Percentiles rank a stretch among this genome's conserved stretches.
Conservation (phyloP, 2,329 filamentous ascomycete genomes). For the Beauveria varroae region DNA sequence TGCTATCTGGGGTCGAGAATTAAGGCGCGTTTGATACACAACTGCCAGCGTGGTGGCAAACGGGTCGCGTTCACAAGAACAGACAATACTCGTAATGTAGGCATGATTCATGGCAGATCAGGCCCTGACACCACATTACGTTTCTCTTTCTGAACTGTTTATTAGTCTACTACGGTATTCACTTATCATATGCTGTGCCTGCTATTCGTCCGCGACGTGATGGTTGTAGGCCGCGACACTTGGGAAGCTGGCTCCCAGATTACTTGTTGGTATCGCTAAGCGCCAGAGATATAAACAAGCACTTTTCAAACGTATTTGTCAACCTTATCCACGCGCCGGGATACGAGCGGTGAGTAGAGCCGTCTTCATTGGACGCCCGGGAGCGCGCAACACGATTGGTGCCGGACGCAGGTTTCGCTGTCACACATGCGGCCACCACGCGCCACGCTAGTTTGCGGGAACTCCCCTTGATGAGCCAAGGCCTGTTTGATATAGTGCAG, state of each 20-base stretch:
- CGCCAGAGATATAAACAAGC: background rate
- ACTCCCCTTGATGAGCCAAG: no score
- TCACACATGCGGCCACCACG: background rate
- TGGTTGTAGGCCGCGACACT: no score
- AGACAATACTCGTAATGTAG: background rate
- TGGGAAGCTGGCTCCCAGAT: background rate
- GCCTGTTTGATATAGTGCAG: no score
- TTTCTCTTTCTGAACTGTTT: no score
- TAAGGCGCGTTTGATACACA: no score
- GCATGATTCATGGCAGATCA: background rate
- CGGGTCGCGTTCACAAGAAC: background rate
- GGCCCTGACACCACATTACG: no score
- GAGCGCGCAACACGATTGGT: background rate
- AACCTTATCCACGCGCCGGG: no score
- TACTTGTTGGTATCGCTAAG: background rate
- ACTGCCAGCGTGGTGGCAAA: background rate
- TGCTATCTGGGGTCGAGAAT: no score
- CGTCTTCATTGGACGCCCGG: background rate
- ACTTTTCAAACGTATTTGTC: no score
- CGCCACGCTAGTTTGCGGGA: background rate
- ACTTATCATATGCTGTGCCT: no score
- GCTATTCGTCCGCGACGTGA: no score
- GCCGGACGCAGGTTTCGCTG: background rate
- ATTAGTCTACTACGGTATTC: no score
- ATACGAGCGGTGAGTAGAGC: background rate